Evolutionary conservation across 2,329 filamentous ascomycete species (phyloP).

Genomic region (Pseudopithomyces chartarum): DNA sequence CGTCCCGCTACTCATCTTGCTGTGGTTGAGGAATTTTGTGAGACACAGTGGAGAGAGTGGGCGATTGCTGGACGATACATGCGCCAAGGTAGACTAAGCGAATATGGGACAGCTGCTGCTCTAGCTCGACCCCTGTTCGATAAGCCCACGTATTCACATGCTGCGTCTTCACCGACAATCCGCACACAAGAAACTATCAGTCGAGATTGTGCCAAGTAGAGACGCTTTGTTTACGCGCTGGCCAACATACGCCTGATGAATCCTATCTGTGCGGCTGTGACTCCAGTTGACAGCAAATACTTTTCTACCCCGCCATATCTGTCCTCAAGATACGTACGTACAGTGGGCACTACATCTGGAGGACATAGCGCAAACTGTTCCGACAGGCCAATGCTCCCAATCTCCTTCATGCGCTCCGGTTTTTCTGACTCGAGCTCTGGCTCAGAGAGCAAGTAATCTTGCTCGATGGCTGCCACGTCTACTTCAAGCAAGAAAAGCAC

Average conservation of each 20-base stretch:
- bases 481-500: conserved; percentile 67
- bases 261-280: conserved; percentile 42
- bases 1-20: conserved; percentile 42
- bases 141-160: conserved; percentile 1
- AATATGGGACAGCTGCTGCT: conserved; percentile 21
- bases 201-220: background rate
- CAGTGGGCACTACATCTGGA: conserved; percentile 64
- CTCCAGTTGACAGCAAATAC: conserved; percentile 69
- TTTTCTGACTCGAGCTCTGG: conserved; percentile 65
- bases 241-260: conserved; percentile 40
- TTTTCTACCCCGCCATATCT: conserved; percentile 68
- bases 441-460: conserved; percentile 74
- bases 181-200: background rate
- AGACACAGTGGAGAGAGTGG: conserved; percentile 20
- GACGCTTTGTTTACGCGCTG: conserved; percentile 15
- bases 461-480: conserved; percentile 63
- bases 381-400: conserved; percentile 70
- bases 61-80: conserved; percentile 5
- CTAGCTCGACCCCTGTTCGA: background rate
- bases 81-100: conserved; percentile 32
- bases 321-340: conserved; percentile 62
- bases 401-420: conserved; percentile 69
- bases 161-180: background rate
- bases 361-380: conserved; percentile 71
- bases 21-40: conserved; percentile 37